phyloP scores from a whole-genome alignment of 805 yeast species.

The Candida adriatica region DNA sequence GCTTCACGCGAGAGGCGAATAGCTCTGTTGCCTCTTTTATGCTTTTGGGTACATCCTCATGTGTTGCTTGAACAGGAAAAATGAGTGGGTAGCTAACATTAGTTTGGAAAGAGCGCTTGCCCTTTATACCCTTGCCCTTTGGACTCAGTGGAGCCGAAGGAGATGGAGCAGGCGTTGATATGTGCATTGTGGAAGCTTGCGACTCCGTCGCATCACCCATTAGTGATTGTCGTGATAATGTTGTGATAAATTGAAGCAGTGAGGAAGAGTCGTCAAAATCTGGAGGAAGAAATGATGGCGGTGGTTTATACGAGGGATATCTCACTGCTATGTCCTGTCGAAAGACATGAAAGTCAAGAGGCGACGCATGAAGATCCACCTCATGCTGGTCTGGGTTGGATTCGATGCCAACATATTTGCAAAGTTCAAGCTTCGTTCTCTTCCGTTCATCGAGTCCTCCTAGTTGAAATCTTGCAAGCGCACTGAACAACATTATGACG shows the following conservation, averaged over 20 bases:
- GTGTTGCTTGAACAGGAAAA: slow-evolving; percentile 41
- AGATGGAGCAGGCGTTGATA: slow-evolving; percentile 87
- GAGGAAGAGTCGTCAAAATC: slow-evolving; percentile 45
- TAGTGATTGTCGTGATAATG: slow-evolving; percentile 44
- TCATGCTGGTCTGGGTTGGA: slow-evolving; percentile 21
- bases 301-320: slow-evolving; percentile 64
- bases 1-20: slow-evolving; percentile 52
- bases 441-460: slow-evolving; percentile 44
- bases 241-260: slow-evolving; percentile 51
- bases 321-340: slow-evolving; percentile 67
- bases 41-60: slow-evolving; percentile 52
- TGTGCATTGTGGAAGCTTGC: slow-evolving; percentile 53
- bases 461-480: slow-evolving; percentile 49
- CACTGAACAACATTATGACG: slow-evolving; percentile 46
- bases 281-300: slow-evolving; percentile 39
- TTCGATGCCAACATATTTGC: slow-evolving; percentile 31
- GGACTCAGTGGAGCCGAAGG: slow-evolving; percentile 52
- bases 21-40: slow-evolving; percentile 74
- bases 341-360: slow-evolving; percentile 78
- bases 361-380: slow-evolving; percentile 50
- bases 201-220: slow-evolving; percentile 32
- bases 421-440: slow-evolving; percentile 40
- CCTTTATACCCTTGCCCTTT: slow-evolving; percentile 27
- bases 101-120: slow-evolving; percentile 53
- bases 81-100: slow-evolving; percentile 62